Evolutionary conservation across 352 stramenopile genomes (phyloP).

Genomic region (Phytophthora sp.): DNA sequence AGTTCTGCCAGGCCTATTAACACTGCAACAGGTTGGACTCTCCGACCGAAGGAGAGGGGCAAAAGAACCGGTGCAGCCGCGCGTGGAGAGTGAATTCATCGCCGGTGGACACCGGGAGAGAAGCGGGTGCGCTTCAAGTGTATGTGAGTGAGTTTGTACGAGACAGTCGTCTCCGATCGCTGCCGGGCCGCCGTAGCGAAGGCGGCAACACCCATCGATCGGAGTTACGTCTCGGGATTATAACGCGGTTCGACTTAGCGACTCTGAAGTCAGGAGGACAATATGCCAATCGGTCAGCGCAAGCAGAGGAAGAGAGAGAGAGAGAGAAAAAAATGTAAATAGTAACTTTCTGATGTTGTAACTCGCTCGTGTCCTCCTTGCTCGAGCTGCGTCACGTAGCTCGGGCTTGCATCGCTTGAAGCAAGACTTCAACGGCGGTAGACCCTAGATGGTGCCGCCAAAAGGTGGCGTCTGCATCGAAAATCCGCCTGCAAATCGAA

Average conservation of each 20-base stretch:
- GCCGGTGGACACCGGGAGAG: conserved; percentile 7
- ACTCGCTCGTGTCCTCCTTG: not conserved
- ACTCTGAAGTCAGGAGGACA: too few relatives aligned
- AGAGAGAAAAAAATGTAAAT: conserved; percentile 21
- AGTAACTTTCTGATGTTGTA: conserved; percentile 18
- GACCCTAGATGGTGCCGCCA: not conserved
- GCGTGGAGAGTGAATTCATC: conserved; percentile 33
- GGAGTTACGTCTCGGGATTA: too few relatives aligned
- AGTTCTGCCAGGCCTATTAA: conserved; percentile 83
- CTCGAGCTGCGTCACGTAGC: too few relatives aligned
- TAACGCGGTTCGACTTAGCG: conserved; percentile 8
- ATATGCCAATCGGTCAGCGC: too few relatives aligned
- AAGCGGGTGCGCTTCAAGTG: conserved; percentile 15
- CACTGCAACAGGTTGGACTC: conserved; percentile 2
- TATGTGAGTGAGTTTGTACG: conserved; percentile 28
- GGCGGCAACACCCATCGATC: conserved; percentile 8
- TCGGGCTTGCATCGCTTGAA: too few relatives aligned
- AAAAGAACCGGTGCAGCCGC: conserved; percentile 3
- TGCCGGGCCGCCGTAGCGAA: conserved; percentile 17
- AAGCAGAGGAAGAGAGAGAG: conserved; percentile 3
- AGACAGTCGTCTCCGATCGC: conserved; percentile 4
- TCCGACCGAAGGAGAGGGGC: conserved; percentile 38
- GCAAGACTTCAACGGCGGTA: too few relatives aligned
- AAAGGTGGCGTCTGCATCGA: not conserved
- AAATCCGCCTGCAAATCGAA: conserved; percentile 2